Evolutionary conservation across 257 asterid species (phyloP).

Genomic region (Lavandula angustifolia): DNA sequence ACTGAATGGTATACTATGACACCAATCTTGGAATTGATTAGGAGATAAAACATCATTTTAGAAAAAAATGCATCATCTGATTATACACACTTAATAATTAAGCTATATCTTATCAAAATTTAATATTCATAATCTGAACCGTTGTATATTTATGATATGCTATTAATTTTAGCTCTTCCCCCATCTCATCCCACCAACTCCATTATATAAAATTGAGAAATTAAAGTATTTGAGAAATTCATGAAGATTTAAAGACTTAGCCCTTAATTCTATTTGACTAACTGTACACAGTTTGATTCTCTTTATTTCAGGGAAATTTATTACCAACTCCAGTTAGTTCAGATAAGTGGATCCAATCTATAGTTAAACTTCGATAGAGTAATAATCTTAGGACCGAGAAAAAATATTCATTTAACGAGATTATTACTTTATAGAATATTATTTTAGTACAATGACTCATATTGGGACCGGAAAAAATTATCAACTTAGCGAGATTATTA

Average conservation of each 20-base stretch:
- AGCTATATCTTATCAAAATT: not conserved
- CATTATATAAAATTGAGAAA: constrained; percentile 15
- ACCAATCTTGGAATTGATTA: no score
- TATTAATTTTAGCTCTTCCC: not conserved
- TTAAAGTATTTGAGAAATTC: not conserved
- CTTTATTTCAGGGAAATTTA: constrained; percentile 30
- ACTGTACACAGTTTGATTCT: constrained; percentile 10
- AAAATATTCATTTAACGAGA: no score
- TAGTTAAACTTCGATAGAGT: no score
- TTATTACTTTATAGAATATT: no score
- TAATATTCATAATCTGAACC: constrained; percentile 17
- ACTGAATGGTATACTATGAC: no score
- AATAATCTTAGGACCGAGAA: no score
- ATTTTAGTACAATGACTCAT: no score
- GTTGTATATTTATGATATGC: constrained; percentile 19
- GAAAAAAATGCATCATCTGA: not conserved
- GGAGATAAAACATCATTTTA: no score
- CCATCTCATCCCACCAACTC: constrained; percentile 29
- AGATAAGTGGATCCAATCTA: constrained; percentile 25
- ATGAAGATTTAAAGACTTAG: not conserved
- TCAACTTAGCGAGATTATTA: no score
- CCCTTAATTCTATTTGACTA: constrained; percentile 23
- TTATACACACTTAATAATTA: not conserved
- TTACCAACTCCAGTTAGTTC: constrained; percentile 31
- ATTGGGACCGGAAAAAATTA: no score